A percentile compares a stretch with the other conserved stretches of the same genome.
Conservation (phyloP, 768 basidiomycete species). For the Leccinum incarnatum region DNA sequence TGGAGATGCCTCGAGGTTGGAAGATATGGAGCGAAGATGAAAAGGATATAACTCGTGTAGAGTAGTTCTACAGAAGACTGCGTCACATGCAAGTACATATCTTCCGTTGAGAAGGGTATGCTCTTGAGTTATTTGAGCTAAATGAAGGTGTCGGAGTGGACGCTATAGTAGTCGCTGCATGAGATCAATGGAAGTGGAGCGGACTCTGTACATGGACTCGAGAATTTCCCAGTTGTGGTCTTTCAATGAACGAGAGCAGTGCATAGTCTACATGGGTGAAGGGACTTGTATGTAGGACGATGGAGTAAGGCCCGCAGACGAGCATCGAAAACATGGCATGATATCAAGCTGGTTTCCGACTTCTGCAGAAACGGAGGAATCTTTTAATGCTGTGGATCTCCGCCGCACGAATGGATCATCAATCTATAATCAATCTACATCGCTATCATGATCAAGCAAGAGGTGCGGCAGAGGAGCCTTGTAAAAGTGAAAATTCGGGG, state of each 20-base stretch:
- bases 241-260: constrained; percentile 26
- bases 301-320: constrained; percentile 35
- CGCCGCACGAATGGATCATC: background rate
- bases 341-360: constrained; percentile 21
- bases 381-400: background rate
- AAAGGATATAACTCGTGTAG: background rate
- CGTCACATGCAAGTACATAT: background rate
- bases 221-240: constrained; percentile 21
- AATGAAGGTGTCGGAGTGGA: constrained; percentile 44
- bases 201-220: constrained; percentile 37
- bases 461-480: background rate
- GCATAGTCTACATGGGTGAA: constrained; percentile 23
- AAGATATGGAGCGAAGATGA: constrained; percentile 23
- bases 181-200: constrained; percentile 48
- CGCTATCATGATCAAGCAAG: background rate
- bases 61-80: background rate
- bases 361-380: background rate
- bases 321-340: constrained; percentile 51
- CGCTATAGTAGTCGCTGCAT: constrained; percentile 57
- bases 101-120: constrained; percentile 28
- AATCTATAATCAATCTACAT: background rate
- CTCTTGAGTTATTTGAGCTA: constrained; percentile 39
- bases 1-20: constrained; percentile 25
- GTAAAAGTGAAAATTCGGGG: constrained; percentile 1
- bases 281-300: constrained; percentile 42